Base-by-base conservation (phyloP, 257 asterid species). In the Verbascum thapsus region DNA sequence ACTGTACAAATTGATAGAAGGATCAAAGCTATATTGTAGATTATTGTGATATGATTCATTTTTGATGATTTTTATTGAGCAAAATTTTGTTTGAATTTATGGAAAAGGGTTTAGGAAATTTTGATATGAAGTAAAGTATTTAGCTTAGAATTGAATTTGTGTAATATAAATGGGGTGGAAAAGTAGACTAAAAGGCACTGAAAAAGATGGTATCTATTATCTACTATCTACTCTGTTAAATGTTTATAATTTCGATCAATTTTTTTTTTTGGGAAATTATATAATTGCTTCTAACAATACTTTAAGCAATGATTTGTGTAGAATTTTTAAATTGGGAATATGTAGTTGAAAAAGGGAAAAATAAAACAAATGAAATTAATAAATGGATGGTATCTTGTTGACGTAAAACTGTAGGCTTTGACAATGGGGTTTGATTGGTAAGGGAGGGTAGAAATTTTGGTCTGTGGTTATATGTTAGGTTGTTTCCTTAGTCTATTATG, bases 21-120 rank as follows among this genome's bases (percentile, higher is more conserved):
- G 40, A 49, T 63, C 0, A 88, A 37, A 50, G 65, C 61, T 55
- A 71, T 23, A 64, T 82, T 61, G 49, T 88, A 85, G 43, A 69
- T 17, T 57, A 69, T 47, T 0, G 65, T 62, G 53, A 80, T 69
- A 23, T 58, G 81, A 12, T 64, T 58, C 88, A 80, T 83, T n/a
- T n/a, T 32, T 78, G 58, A 42, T 45, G 15, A 35, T 20, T 17
- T 43, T 42, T 4, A n/a, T 15, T 53, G 3, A 45, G 13, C 38
- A 26, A 26, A 26, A 26, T 26, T n/a, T 0, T 7, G 8, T 57
- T 17, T 43, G 6, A 11, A 3, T 61, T 12, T 39, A 19, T 9
- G 13, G 12, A 10, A 30, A 43, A 43, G 17, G 38, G 22, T 10
- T 11, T 17, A 11, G 23, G 11, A 9, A 51, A 26, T 7, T 30